Base-by-base conservation (phyloP, 345 rosid species). In the Pelargonium nanum region DNA sequence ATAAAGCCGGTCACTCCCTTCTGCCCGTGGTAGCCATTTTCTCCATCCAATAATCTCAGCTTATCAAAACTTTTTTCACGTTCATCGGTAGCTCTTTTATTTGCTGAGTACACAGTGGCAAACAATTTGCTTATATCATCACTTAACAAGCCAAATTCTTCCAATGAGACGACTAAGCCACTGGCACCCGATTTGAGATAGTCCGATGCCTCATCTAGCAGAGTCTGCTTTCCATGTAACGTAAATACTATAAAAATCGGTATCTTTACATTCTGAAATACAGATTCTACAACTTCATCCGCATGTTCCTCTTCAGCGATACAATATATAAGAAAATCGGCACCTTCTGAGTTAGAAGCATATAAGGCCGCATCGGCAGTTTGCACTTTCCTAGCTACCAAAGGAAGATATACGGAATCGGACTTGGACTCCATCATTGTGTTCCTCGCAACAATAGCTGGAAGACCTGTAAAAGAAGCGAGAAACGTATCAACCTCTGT, bases 271-370 rank as follows among this genome's bases (percentile, higher is more conserved):
- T 78, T 74, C 61, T 70, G 71, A 45, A 76, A 72, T 68, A 81
- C 75, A 24, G 84, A 71, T 58, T 68, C 75, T 48, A 64, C 57
- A 50, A 68, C 63, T 55, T 52, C 44, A 78, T 80, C 77, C 48
- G 64, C 62, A 63, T 63, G 56, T 55, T 69, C 56, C 65, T 71
- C 86, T 68, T 61, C 78, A 24, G 56, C 66, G 59, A 72, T 56
- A 64, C 56, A 67, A 62, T 75, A 83, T 58, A 93, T 77, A 40
- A 93, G 81, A 65, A 93, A 89, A 84, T 89, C 99, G 77, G 93
- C 97, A 70, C 99, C 97, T 72, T 93, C 99, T n/a, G 88, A 84
- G 70, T 55, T 84, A 58, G 97, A 74, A 19, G 96, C 97, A 64
- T 56, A 67, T 21, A 75, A 57, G 26, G 97, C 95, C 58, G 96